A percentile compares a stretch with the other conserved stretches of the same genome.
Evolutionary conservation across 257 asterid genomes (phyloP).

Genomic region (Solanum pimpinellifolium): DNA sequence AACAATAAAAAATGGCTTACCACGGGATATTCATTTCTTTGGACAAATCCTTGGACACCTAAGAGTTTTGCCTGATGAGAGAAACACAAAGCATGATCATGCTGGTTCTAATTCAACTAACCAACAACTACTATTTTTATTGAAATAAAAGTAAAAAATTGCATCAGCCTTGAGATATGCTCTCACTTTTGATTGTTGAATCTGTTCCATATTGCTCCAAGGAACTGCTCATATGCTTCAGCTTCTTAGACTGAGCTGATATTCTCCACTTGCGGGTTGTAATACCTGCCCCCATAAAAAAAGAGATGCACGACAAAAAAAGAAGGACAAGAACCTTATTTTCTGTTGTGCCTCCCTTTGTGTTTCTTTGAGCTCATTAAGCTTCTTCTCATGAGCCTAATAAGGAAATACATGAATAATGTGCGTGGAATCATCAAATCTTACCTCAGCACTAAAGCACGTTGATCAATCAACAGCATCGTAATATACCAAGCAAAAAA

Average conservation of each 20-base stretch:
- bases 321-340: slow-evolving; percentile 26
- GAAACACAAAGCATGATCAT: neutral
- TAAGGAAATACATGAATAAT: neutral
- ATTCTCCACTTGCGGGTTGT: slow-evolving; percentile 32
- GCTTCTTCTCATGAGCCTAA: slow-evolving; percentile 45
- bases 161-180: neutral
- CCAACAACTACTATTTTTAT: neutral
- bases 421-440: neutral
- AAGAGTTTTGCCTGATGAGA: slow-evolving; percentile 31
- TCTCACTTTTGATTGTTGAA: slow-evolving; percentile 28
- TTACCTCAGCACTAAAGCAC: slow-evolving; percentile 45
- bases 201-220: slow-evolving; percentile 28
- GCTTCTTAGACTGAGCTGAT: slow-evolving; percentile 40
- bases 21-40: slow-evolving; percentile 14
- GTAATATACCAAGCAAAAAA: neutral
- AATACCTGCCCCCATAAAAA: slow-evolving; percentile 9
- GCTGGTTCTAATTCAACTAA: neutral
- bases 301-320: neutral
- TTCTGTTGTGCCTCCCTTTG: slow-evolving; percentile 32
- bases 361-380: slow-evolving; percentile 33
- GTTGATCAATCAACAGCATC: slow-evolving; percentile 7
- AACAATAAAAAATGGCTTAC: slow-evolving; percentile 7
- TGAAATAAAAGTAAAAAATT: neutral
- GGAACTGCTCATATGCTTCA: slow-evolving; percentile 42
- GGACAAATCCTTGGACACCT: slow-evolving; percentile 10